Conservation (phyloP, 257 asterid genomes). For the Handroanthus guayacan region DNA sequence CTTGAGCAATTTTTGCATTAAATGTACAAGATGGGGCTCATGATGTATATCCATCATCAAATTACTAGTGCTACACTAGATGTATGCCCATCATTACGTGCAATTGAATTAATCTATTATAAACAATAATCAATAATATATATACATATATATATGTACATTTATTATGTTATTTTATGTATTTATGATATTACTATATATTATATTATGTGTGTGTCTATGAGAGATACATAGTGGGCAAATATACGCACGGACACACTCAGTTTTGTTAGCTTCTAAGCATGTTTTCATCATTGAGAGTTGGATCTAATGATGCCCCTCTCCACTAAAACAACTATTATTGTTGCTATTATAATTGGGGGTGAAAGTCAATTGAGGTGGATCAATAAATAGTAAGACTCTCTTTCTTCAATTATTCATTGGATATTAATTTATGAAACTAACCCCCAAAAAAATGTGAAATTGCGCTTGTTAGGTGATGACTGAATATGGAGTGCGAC, state of each 20-base stretch:
- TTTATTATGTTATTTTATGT: too few relatives aligned
- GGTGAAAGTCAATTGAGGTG: slow-evolving; percentile 34
- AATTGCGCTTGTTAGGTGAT: slow-evolving; percentile 17
- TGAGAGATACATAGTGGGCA: background rate
- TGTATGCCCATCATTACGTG: slow-evolving; percentile 27
- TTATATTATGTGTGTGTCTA: too few relatives aligned
- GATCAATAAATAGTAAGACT: slow-evolving; percentile 12
- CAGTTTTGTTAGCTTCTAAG: slow-evolving; percentile 90
- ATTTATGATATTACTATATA: too few relatives aligned
- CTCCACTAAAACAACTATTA: slow-evolving; percentile 45
- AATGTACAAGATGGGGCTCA: slow-evolving; percentile 4
- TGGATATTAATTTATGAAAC: slow-evolving; percentile 4
- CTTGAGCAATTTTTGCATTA: background rate
- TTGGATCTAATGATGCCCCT: slow-evolving; percentile 47
- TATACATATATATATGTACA: too few relatives aligned
- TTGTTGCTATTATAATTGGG: slow-evolving; percentile 20
- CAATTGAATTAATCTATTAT: slow-evolving; percentile 21
- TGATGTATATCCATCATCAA: slow-evolving; percentile 15
- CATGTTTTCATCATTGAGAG: slow-evolving; percentile 76
- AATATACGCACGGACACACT: background rate
- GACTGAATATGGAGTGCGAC: background rate
- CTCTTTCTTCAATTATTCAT: background rate
- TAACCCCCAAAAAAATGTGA: slow-evolving; percentile 5
- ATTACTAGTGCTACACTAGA: background rate
- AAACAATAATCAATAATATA: too few relatives aligned